These are phyloP conservation scores for Magnusiomyces magnusii DNA, from an alignment of 1,139 yeast genomes.

Conservation along the genomic window DNA sequence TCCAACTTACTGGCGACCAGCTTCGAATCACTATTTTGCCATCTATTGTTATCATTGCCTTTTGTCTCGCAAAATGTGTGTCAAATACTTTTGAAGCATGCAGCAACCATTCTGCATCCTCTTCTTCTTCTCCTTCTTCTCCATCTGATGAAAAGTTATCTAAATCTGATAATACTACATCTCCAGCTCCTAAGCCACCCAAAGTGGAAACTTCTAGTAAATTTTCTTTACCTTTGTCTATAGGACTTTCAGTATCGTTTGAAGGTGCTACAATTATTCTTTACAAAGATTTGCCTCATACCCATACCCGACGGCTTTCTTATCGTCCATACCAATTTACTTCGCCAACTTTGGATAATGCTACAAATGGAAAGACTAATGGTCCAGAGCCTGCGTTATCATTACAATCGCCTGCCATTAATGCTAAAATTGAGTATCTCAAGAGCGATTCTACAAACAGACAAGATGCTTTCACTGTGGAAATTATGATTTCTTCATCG, in stretches of 20 bases:
- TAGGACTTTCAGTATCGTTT: constrained; percentile 21
- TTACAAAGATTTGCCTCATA: constrained; percentile 18
- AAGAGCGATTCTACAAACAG: constrained; percentile 28
- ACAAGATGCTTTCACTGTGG: constrained; percentile 45
- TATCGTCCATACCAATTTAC: constrained; percentile 7
- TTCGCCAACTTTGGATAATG: constrained; percentile 2
- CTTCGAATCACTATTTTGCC: constrained; percentile 29
- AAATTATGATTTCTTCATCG: constrained; percentile 61
- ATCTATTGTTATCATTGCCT: constrained; percentile 25
- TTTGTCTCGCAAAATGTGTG: constrained; percentile 13
- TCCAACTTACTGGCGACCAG: constrained; percentile 29
- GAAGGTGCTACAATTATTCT: constrained; percentile 27
- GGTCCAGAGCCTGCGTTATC: constrained; percentile 43
- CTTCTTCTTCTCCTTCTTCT: neutral
- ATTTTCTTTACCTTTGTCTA: constrained; percentile 22
- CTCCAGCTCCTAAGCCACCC: neutral
- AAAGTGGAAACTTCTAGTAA: neutral
- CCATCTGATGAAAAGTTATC: neutral
- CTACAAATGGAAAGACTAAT: neutral
- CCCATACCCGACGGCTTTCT: constrained; percentile 5
- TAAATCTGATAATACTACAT: neutral
- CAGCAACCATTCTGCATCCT: no score
- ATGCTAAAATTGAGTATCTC: constrained; percentile 43
- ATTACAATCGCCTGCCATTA: constrained; percentile 72
- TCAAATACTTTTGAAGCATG: constrained; percentile 11